Conservation (phyloP, 176 grass and related monocot genomes). For the Metroxylon sagu region DNA sequence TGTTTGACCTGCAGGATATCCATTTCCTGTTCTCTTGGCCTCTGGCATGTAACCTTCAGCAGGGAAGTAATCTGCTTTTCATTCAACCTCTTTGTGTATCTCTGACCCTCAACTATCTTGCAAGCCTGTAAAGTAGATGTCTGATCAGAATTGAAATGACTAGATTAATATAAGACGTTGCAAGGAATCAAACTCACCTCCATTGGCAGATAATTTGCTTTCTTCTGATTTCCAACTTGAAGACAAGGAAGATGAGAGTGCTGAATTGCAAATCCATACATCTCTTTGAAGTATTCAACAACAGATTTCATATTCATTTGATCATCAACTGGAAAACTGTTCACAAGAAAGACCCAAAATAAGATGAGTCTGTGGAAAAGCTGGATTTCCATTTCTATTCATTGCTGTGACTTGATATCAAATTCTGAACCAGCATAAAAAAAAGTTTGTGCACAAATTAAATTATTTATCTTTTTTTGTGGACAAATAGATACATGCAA, state of each 20-base stretch:
- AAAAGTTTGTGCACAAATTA: too few species aligned
- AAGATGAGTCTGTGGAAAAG: too few species aligned
- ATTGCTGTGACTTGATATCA: too few species aligned
- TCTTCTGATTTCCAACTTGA: conserved; percentile 98
- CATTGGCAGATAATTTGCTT: conserved; percentile 96
- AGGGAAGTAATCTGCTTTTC: conserved; percentile 97
- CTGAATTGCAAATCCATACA: conserved; percentile 98
- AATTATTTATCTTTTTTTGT: too few species aligned
- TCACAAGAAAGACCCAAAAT: background rate
- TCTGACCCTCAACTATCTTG: conserved; percentile 96
- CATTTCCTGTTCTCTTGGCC: conserved; percentile 95
- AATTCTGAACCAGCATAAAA: too few species aligned
- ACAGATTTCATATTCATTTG: conserved; percentile 99
- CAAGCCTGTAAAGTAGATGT: conserved; percentile 47
- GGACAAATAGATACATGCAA: too few species aligned
- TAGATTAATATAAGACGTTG: background rate
- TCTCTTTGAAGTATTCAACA: conserved; percentile 96
- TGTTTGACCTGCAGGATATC: conserved; percentile 73
- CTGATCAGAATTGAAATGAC: background rate
- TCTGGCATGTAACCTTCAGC: conserved; percentile 94
- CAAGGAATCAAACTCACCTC: conserved; percentile 44
- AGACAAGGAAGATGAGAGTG: conserved; percentile 84
- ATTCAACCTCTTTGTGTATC: conserved; percentile 98
- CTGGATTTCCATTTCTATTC: too few species aligned
- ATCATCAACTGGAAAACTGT: conserved; percentile 93